These are phyloP conservation scores for Hebeloma cylindrosporum DNA, from an alignment of 768 basidiomycete species.

Conservation along the genomic window DNA sequence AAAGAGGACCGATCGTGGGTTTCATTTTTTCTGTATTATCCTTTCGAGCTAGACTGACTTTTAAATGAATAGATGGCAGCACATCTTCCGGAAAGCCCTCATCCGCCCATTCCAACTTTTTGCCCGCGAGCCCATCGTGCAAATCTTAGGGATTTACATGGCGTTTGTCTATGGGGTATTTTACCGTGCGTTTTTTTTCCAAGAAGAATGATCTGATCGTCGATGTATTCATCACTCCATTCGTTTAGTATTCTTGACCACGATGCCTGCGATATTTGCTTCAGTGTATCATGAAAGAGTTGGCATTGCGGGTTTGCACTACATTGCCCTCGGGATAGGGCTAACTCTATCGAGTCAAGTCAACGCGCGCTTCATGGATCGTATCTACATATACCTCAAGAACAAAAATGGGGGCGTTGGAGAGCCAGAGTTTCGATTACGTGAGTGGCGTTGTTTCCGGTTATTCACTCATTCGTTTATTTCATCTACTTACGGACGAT, in stretches of 20 bases:
- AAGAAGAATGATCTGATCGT: constrained; percentile 38
- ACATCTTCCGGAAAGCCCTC: constrained; percentile 52
- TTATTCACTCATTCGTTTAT: background rate
- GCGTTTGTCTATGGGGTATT: constrained; percentile 65
- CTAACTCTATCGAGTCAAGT: constrained; percentile 50
- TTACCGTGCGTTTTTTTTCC: constrained; percentile 42
- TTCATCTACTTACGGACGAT: constrained; percentile 1
- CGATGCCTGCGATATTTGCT: constrained; percentile 58
- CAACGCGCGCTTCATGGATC: constrained; percentile 59
- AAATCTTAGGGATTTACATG: constrained; percentile 66
- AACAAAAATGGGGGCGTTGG: constrained; percentile 47
- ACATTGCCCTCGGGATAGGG: constrained; percentile 70
- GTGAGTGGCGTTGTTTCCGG: too few relatives aligned
- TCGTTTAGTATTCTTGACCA: constrained; percentile 61
- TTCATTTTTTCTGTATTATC: background rate
- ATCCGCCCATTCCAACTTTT: constrained; percentile 71
- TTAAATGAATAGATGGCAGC: constrained; percentile 43
- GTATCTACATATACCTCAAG: constrained; percentile 49
- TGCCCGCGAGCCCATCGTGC: constrained; percentile 60
- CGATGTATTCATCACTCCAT: constrained; percentile 21
- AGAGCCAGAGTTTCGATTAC: constrained; percentile 51
- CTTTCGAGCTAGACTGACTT: too few relatives aligned
- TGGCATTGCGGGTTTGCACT: constrained; percentile 68
- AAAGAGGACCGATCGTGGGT: constrained; percentile 45
- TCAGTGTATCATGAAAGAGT: constrained; percentile 50